Evolutionary conservation across 148 eudicot species (phyloP).

Genomic region (Vaccinium corymbosum): DNA sequence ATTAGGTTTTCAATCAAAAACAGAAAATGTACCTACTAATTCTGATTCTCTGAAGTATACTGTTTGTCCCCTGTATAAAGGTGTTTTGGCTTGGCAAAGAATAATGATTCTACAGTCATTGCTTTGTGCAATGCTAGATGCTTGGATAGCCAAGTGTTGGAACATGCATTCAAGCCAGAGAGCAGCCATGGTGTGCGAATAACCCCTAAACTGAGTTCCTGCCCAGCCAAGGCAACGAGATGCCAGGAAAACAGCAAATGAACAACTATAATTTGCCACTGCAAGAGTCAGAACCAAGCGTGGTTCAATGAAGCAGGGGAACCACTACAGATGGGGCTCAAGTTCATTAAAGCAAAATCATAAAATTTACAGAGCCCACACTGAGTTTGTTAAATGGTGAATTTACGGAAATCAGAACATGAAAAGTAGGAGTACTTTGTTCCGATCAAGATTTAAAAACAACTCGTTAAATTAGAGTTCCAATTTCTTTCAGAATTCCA

Average conservation of each 20-base stretch:
- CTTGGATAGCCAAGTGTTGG: neutral
- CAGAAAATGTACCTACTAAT: neutral
- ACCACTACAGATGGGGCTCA: neutral
- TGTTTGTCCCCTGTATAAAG: neutral
- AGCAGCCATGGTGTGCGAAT: neutral
- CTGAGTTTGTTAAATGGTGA: neutral
- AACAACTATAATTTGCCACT: neutral
- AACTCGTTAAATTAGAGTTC: neutral
- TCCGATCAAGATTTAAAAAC: neutral
- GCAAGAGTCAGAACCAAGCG: neutral
- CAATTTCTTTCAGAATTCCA: neutral
- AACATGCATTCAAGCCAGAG: neutral
- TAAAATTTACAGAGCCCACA: neutral
- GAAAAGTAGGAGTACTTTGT: neutral
- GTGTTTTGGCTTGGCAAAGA: neutral
- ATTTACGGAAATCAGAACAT: neutral
- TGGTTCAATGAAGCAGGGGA: neutral
- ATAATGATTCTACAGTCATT: neutral
- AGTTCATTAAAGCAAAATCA: neutral
- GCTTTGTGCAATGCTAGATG: neutral
- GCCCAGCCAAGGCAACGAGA: neutral
- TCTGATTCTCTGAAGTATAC: neutral
- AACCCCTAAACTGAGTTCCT: neutral
- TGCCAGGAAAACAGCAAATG: neutral
- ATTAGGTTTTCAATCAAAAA: neutral